A percentile compares a stretch with the other conserved stretches of the same genome.
phyloP scores from a whole-genome alignment of 2,329 filamentous ascomycete genomes.

The Pyrenochaeta sp. region DNA sequence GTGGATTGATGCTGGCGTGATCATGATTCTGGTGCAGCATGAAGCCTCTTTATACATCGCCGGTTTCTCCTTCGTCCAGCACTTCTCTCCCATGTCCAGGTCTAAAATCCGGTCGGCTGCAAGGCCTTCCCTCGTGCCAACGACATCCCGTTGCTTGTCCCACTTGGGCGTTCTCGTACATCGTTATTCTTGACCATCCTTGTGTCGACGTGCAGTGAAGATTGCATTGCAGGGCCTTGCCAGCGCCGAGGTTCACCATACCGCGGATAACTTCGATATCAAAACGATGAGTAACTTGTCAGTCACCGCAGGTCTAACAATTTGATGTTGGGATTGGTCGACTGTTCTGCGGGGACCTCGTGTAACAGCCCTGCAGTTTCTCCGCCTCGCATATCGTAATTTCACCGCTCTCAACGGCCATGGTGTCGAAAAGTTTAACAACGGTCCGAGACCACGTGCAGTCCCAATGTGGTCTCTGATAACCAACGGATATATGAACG shows the following conservation, averaged over 20 bases:
- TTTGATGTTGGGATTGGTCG: neutral
- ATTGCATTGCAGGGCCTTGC: conserved; percentile 7
- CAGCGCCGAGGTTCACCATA: conserved; percentile 1
- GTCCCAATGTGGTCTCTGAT: conserved; percentile 30
- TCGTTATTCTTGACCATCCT: conserved; percentile 1
- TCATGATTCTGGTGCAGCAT: conserved; percentile 12
- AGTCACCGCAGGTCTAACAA: neutral
- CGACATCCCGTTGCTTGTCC: conserved; percentile 3
- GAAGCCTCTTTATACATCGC: conserved; percentile 36
- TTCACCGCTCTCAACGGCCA: neutral
- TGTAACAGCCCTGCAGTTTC: conserved; percentile 2
- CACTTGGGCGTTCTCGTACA: conserved; percentile 5
- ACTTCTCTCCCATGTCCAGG: neutral
- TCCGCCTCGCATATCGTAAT: conserved; percentile 3
- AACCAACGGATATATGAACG: conserved; percentile 15
- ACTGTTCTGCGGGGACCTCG: neutral
- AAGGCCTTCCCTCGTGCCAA: neutral
- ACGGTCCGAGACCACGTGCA: conserved; percentile 3
- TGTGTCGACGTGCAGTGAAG: conserved; percentile 9
- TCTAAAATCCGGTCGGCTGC: conserved; percentile 3
- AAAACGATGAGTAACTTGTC: conserved; percentile 24
- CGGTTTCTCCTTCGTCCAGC: neutral
- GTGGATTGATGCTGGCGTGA: conserved; percentile 25
- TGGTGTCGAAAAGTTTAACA: conserved; percentile 4
- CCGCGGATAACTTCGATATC: conserved; percentile 5